A percentile compares a stretch with the other conserved stretches of the same genome.
These are phyloP conservation scores for Globisporangium solare DNA, from an alignment of 352 stramenopile species.

Conservation along the genomic window DNA sequence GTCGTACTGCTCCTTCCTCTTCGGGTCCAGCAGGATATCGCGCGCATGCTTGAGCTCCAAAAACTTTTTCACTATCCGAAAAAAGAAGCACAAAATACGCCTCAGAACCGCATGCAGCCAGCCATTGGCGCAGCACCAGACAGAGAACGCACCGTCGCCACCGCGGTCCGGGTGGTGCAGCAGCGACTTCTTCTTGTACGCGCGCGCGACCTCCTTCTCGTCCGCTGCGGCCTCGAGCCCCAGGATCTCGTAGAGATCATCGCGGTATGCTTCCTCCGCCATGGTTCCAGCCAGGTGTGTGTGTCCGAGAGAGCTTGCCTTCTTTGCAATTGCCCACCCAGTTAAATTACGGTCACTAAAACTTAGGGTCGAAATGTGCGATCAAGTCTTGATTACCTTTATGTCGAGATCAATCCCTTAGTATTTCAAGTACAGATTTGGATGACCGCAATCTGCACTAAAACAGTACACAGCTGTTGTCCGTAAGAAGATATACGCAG, in stretches of 20 bases:
- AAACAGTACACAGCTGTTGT: too few relatives aligned
- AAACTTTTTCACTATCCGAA: constrained; percentile 67
- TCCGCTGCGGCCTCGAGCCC: constrained; percentile 61
- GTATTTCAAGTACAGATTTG: too few relatives aligned
- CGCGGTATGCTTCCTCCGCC: constrained; percentile 34
- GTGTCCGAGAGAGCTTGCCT: not conserved
- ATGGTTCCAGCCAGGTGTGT: not conserved
- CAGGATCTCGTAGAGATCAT: constrained; percentile 74
- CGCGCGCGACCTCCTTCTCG: constrained; percentile 65
- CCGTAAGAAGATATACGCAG: too few relatives aligned
- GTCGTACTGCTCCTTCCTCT: constrained; percentile 81
- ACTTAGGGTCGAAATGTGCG: too few relatives aligned
- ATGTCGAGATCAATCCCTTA: too few relatives aligned
- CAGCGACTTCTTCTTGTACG: constrained; percentile 83
- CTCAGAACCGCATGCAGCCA: not conserved
- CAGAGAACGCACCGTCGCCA: constrained; percentile 49
- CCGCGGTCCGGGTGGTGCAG: constrained; percentile 75
- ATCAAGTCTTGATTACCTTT: too few relatives aligned
- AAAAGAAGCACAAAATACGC: not conserved
- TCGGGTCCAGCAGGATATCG: constrained; percentile 70
- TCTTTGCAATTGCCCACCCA: not conserved
- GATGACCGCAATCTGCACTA: too few relatives aligned
- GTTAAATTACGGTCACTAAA: too few relatives aligned
- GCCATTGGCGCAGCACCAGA: not conserved
- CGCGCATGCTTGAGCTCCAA: constrained; percentile 74